phyloP scores from a whole-genome alignment of 225 moss, liverwort and hornwort species.

The Polytrichum commune region DNA sequence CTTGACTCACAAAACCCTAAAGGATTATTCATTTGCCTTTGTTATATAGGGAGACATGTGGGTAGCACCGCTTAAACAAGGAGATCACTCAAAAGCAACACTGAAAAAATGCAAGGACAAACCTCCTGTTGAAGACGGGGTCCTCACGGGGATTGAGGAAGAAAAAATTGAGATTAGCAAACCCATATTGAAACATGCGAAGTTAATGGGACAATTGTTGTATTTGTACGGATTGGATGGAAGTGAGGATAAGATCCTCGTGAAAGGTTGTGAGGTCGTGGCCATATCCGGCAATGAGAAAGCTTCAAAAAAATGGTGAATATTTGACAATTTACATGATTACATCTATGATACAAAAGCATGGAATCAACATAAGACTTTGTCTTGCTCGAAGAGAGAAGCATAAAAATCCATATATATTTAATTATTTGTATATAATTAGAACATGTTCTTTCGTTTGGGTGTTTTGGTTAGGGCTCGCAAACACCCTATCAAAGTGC shows the following conservation, averaged over 20 bases:
- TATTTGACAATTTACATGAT: too few species aligned
- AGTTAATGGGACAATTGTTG: not conserved
- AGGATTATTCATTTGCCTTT: too few species aligned
- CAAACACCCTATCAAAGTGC: slow-evolving; percentile 43
- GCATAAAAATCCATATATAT: too few species aligned
- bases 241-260: not conserved
- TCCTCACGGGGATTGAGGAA: not conserved
- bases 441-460: too few species aligned
- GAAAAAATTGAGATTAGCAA: not conserved
- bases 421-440: too few species aligned
- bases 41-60: slow-evolving; percentile 8
- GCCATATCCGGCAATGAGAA: not conserved
- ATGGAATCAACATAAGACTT: too few species aligned
- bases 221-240: not conserved
- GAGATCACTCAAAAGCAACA: slow-evolving; percentile 4
- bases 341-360: too few species aligned
- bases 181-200: not conserved
- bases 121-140: not conserved
- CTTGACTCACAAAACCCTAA: too few species aligned
- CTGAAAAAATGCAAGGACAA: not conserved
- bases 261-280: slow-evolving; percentile 3
- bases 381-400: too few species aligned
- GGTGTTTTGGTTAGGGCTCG: slow-evolving; percentile 23
- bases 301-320: not conserved
- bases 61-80: slow-evolving; percentile 4